Evolutionary conservation across 2,329 filamentous ascomycete species (phyloP).

Genomic region (Incumbomyces delicatus): DNA sequence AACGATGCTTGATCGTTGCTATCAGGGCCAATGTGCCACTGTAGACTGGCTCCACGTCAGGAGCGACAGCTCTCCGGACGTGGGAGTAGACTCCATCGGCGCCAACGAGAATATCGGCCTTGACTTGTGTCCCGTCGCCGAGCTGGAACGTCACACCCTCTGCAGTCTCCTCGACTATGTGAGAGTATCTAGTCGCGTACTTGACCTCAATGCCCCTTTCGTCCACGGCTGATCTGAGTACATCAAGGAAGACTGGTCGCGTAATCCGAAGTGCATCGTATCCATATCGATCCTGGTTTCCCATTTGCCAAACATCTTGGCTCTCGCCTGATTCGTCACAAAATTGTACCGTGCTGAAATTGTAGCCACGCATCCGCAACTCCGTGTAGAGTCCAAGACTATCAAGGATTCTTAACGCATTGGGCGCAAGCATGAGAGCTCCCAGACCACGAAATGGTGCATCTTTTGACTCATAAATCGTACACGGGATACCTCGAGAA

Average conservation of each 20-base stretch:
- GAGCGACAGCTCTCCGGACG: constrained; percentile 11
- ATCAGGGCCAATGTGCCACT: constrained; percentile 15
- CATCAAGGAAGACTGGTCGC: constrained; percentile 7
- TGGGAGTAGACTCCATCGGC: constrained; percentile 23
- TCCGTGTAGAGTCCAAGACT: constrained; percentile 39
- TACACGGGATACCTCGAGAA: constrained; percentile 39
- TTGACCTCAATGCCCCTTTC: constrained; percentile 7
- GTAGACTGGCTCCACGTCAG: constrained; percentile 11
- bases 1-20: constrained; percentile 1
- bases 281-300: constrained; percentile 22
- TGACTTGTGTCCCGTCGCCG: constrained; percentile 12
- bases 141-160: constrained; percentile 13
- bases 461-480: constrained; percentile 43
- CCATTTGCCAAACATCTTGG: constrained; percentile 8
- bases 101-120: constrained; percentile 21
- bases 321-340: constrained; percentile 24
- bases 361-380: constrained; percentile 38
- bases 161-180: constrained; percentile 3
- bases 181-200: constrained; percentile 6
- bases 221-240: constrained; percentile 1
- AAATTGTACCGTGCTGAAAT: constrained; percentile 44
- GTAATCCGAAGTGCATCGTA: constrained; percentile 16
- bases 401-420: constrained; percentile 47
- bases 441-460: constrained; percentile 42
- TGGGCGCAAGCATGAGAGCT: constrained; percentile 51